These are phyloP conservation scores for Epichloe elymi DNA, from an alignment of 2,329 filamentous ascomycete genomes.

Conservation along the genomic window DNA sequence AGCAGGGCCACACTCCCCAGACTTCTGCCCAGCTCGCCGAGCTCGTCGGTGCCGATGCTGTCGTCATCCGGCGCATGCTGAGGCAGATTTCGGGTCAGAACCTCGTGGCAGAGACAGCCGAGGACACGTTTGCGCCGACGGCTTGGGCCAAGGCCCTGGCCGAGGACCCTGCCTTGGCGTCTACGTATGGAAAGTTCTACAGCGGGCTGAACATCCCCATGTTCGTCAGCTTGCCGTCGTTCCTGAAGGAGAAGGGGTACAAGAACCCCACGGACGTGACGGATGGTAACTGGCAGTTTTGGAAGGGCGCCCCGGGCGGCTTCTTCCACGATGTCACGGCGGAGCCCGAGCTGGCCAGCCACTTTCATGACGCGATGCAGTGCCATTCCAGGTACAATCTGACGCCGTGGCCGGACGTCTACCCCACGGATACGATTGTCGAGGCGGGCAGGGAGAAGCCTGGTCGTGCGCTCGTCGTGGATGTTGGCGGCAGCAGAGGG, in stretches of 20 bases:
- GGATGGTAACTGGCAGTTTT: constrained; percentile 21
- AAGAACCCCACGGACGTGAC: constrained; percentile 21
- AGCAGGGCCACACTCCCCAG: constrained; percentile 15
- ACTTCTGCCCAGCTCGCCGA: constrained; percentile 20
- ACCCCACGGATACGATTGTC: constrained; percentile 19
- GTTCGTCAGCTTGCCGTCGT: constrained; percentile 19
- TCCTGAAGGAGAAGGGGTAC: constrained; percentile 19
- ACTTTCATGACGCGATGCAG: constrained; percentile 24
- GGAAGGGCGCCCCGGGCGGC: constrained; percentile 13
- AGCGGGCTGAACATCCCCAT: constrained; percentile 19
- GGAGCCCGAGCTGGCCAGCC: constrained; percentile 15
- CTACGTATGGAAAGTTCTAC: constrained; percentile 21
- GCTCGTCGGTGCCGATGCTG: constrained; percentile 19
- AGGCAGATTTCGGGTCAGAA: constrained; percentile 22
- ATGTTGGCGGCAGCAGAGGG: constrained; percentile 24
- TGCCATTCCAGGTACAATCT: constrained; percentile 25
- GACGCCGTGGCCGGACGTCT: constrained; percentile 23
- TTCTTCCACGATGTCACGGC: constrained; percentile 20
- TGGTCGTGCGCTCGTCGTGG: constrained; percentile 19
- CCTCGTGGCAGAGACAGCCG: constrained; percentile 19
- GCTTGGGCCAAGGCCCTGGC: constrained; percentile 19
- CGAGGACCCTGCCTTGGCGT: constrained; percentile 15
- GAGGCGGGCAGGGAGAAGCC: constrained; percentile 10
- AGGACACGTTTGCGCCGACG: constrained; percentile 22
- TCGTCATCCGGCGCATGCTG: constrained; percentile 23